Base-by-base conservation (phyloP, 2,329 filamentous ascomycete species). In the Didymella exigua region DNA sequence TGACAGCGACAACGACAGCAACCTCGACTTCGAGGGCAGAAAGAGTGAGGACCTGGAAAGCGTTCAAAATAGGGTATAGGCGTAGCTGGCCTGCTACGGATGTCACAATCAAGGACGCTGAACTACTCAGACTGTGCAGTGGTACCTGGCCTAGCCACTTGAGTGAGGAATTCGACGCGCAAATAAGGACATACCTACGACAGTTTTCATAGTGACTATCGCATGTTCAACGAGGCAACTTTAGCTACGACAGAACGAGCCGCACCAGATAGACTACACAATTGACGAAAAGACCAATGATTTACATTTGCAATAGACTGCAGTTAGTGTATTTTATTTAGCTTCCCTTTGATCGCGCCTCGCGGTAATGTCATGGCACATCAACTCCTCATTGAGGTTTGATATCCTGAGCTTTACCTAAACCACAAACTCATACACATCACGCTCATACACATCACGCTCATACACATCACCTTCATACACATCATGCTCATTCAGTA, bases 1-100 rank as follows among this genome's bases (percentile, higher is more conserved):
- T 38, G 70, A 70, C 37, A 63, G 54, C 4, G 69, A 69, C 16
- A 62, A 71, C 2, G 56, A 59, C 3, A 65, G 63, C 24, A 66
- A 72, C 2, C 54, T 59, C 2, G 64, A 63, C 13, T 61, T 56
- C 16, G 59, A 63, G 8, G 54, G 51, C 31, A 52, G 58, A 34
- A 65, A 60, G 48, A 71, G 66, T 24, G 68, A 71, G 43, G 67
- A 69, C 38, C 41, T 64, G 19, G 63, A 63, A 30, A 33, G 51
- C 27, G 48, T 19, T 5, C 42, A 46, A 9, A 46, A 47, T 26
- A 45, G 29, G n/a, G 46, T 50, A 11, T 54, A 26, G 31, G 19
- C 11, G 29, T 30, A 11, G 29, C 7, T 4, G 13, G 13, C 7
- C 5, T 10, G 8, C 29, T 10, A 11, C 26, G 5, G 26, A 27